Conservation (phyloP, 805 yeast genomes). For the Maudiozyma turicensis region DNA sequence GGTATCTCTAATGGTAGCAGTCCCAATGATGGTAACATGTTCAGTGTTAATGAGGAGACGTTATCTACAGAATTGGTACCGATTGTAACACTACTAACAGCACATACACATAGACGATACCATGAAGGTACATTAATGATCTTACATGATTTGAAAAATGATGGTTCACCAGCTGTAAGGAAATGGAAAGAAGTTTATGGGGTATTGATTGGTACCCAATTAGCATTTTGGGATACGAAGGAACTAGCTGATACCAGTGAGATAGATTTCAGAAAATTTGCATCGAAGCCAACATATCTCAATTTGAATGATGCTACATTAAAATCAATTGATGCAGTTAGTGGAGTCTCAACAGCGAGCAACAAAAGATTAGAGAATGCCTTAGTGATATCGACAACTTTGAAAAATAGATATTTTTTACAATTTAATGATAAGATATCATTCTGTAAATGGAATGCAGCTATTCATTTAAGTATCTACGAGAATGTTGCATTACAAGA, state of each 20-base stretch:
- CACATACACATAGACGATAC: conserved; percentile 68
- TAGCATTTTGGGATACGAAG: conserved; percentile 87
- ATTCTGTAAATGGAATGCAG: conserved; percentile 70
- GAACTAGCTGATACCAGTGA: conserved; percentile 41
- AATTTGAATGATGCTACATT: conserved; percentile 86
- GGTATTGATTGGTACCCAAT: conserved; percentile 78
- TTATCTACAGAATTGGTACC: conserved; percentile 43
- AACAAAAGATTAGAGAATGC: conserved; percentile 55
- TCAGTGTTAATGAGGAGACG: background rate
- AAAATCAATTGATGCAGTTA: conserved; percentile 58
- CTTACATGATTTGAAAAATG: conserved; percentile 63
- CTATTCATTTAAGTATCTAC: conserved; percentile 68
- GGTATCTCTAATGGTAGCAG: background rate
- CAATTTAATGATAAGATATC: conserved; percentile 63
- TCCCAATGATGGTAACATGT: background rate
- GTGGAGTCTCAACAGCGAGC: conserved; percentile 45
- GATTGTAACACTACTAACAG: conserved; percentile 61
- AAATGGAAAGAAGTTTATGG: conserved; percentile 92
- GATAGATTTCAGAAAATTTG: conserved; percentile 40
- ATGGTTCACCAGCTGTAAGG: conserved; percentile 78
- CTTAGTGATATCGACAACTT: conserved; percentile 82
- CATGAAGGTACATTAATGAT: conserved; percentile 69
- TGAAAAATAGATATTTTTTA: conserved; percentile 76
- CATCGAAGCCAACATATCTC: conserved; percentile 73
- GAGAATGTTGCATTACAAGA: conserved; percentile 83